Percentiles rank a stretch among this genome's conserved stretches.
These are phyloP conservation scores for Fragilariopsis cylindrus DNA, from an alignment of 108 stramenopile genomes.

Conservation along the genomic window DNA sequence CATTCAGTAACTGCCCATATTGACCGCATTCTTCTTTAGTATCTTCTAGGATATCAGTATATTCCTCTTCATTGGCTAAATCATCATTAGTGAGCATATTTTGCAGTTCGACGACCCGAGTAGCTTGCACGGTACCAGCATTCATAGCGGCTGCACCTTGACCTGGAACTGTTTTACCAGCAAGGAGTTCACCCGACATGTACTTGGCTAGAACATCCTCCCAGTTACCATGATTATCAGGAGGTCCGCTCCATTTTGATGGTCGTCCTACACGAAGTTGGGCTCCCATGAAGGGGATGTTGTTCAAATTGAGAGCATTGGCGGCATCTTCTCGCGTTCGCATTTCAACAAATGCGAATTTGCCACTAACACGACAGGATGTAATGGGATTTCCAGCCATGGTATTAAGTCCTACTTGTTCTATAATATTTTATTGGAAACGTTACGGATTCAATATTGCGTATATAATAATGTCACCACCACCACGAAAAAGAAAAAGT, in stretches of 20 bases:
- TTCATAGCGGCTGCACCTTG: conserved; percentile 25
- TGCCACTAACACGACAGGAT: conserved; percentile 84
- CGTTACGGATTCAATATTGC: no score
- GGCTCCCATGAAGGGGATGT: conserved; percentile 91
- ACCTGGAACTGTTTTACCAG: conserved; percentile 38
- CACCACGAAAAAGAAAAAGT: no score
- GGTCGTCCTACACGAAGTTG: conserved; percentile 86
- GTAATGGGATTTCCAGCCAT: conserved; percentile 86
- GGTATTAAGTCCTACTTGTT: conserved; percentile 79
- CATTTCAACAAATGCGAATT: conserved; percentile 93
- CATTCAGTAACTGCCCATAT: conserved; percentile 81
- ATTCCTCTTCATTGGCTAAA: conserved; percentile 79
- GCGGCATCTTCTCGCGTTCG: conserved; percentile 84
- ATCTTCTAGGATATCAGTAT: conserved; percentile 89
- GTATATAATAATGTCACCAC: no score
- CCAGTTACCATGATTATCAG: conserved; percentile 91
- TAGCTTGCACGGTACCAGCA: conserved; percentile 30
- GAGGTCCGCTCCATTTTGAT: conserved; percentile 87
- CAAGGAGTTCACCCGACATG: conserved; percentile 79
- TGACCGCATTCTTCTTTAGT: conserved; percentile 90
- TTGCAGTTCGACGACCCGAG: conserved; percentile 81
- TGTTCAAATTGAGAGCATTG: conserved; percentile 91
- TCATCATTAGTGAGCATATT: conserved; percentile 89
- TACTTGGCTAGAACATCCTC: conserved; percentile 92
- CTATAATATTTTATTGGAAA: background rate